These are phyloP conservation scores for Carex sylvatica DNA, from an alignment of 202 grass and related monocot species.

Conservation along the genomic window DNA sequence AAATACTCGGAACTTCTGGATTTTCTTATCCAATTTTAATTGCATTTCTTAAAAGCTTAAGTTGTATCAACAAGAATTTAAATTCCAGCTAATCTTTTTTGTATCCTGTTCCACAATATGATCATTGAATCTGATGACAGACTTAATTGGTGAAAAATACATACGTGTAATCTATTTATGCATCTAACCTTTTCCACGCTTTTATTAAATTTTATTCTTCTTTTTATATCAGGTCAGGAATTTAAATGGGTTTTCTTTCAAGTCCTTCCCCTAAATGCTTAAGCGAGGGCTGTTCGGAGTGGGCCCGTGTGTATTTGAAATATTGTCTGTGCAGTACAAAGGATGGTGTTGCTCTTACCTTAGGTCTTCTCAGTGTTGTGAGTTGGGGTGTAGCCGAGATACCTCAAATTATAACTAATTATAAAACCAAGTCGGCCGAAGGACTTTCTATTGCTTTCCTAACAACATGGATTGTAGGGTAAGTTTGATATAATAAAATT, in stretches of 20 bases:
- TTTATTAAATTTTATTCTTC: slow-evolving; percentile 1
- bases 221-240: slow-evolving; percentile 2
- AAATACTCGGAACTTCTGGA: background rate
- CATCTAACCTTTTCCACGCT: background rate
- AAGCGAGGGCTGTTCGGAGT: slow-evolving; percentile 44
- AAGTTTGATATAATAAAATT: slow-evolving; percentile 25
- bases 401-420: slow-evolving; percentile 89
- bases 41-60: background rate
- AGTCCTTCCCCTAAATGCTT: slow-evolving; percentile 33
- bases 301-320: slow-evolving; percentile 69
- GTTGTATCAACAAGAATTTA: background rate
- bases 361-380: slow-evolving; percentile 66
- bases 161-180: background rate
- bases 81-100: background rate
- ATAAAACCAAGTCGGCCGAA: slow-evolving; percentile 80
- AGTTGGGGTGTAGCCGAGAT: slow-evolving; percentile 87
- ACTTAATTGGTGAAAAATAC: background rate
- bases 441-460: slow-evolving; percentile 84
- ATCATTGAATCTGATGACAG: background rate
- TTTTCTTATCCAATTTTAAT: background rate
- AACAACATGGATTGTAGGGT: slow-evolving; percentile 90
- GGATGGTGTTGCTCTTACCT: slow-evolving; percentile 52
- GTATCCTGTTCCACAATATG: background rate
- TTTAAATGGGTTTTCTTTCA: slow-evolving; percentile 43
- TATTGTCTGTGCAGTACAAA: slow-evolving; percentile 64